Base-by-base conservation (phyloP, 1,284 basidiomycete species). In the Rhodofomes roseus region DNA sequence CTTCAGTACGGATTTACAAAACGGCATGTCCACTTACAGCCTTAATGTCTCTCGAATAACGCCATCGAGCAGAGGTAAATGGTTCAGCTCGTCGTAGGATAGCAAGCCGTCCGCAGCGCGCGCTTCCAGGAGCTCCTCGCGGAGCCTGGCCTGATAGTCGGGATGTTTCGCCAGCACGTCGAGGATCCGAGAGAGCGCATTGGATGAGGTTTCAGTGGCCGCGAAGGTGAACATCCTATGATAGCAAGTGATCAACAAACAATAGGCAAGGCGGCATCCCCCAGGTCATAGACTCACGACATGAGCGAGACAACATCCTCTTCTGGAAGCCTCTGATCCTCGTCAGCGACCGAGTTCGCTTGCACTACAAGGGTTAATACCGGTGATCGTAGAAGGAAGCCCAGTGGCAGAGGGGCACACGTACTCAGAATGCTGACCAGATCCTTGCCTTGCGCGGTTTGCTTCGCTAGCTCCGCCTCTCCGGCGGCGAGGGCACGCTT, bases 371-470 rank as follows among this genome's bases (percentile, higher is more conserved):
- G 7, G 4, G 6, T 25, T 54, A 27, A 1, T 0, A 23, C 20
- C 1, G 6, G 2, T 1, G 4, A 20, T 18, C 5, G 22, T 4
- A 34, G n/a, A n/a, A n/a, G n/a, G n/a, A n/a, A n/a, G n/a, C n/a
- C n/a, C n/a, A n/a, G n/a, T n/a, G n/a, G n/a, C n/a, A n/a, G n/a
- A n/a, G n/a, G n/a, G n/a, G n/a, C 43, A 23, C 14, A 70, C 76
- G 29, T 62, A 79, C 79, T 69, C 9, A 82, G 64, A 54, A 78
- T 73, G 57, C 78, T 81, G 54, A 82, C 72, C 48, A 81, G 74
- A 66, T 82, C 80, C 51, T 77, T 79, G 20, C 75, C 77, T 39
- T 63, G 65, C 1, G 72, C 74, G 36, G 76, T 62, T 52, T 77
- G 73, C 12, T 66, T 60, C 6, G 61, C 39, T 0, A 76, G 58